Base-by-base conservation (phyloP, 306 rosid genomes). In the Begonia masoniana region DNA sequence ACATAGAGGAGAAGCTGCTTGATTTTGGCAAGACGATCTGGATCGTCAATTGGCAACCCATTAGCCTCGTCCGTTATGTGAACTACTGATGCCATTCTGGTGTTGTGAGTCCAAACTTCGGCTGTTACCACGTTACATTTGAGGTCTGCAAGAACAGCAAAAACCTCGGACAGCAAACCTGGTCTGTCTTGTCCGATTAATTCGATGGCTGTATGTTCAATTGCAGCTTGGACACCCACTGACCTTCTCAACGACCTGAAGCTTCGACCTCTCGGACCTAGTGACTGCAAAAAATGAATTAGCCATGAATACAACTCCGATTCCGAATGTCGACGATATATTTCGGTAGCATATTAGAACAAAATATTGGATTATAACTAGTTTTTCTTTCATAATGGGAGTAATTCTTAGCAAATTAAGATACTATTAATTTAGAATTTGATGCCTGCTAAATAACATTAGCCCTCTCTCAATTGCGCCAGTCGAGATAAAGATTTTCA, bases 71-170 rank as follows among this genome's bases (percentile, higher is more conserved):
- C 96, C 0, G 88, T 83, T 62, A 91, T 83, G 76, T 76, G 73
- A 50, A 86, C 94, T 51, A 91, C 96, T 0, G 99, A 91, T 2
- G 99, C 96, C 96, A 91, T 83, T 75, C 99, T 81, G 17, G 94
- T 74, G 66, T 91, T 91, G 76, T 91, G 99, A 14, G 99, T 91
- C 99, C 99, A 91, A 8, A 91, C 96, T 77, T 91, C 99, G 12
- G 92, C 96, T 0, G 99, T 92, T 31, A 83, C 94, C 72, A 91
- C 99, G 43, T 91, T 91, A 73, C 99, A 91, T 74, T 83, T 85
- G 60, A 83, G 96, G 72, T 91, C 84, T 24, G 94, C 62, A 15
- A 91, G 88, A 64, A 91, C 83, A n/a, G 99, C 99, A 50, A 91
- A 91, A 56, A 91, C 82, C 78, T 91, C 99, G 10, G 99, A 91